These are phyloP conservation scores for Paxillus ammoniavirescens DNA, from an alignment of 768 basidiomycete species.

Conservation along the genomic window DNA sequence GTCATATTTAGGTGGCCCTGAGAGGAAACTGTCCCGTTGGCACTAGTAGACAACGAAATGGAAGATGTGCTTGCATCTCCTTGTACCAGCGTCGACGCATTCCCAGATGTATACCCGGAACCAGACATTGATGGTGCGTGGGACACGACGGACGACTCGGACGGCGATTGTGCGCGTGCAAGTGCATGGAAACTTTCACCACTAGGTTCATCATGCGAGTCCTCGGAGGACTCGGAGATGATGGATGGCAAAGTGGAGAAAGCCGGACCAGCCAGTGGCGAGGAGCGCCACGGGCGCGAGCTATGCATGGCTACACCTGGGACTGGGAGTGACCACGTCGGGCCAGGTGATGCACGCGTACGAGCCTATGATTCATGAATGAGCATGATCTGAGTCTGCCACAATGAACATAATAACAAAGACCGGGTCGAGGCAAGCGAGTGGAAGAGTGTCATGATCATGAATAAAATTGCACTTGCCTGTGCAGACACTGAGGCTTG, in stretches of 20 bases:
- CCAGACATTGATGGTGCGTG: constrained; percentile 8
- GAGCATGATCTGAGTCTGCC: neutral
- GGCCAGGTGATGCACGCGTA: constrained; percentile 7
- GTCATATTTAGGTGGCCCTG: constrained; percentile 11
- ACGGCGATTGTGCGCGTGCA: constrained; percentile 8
- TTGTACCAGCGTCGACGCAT: constrained; percentile 6
- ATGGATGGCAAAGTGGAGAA: constrained; percentile 26
- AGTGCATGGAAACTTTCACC: neutral
- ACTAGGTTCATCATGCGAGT: constrained; percentile 8
- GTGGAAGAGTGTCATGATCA: neutral
- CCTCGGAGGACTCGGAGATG: constrained; percentile 22
- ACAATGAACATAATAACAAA: neutral
- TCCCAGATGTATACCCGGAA: constrained; percentile 12
- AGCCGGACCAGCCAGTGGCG: constrained; percentile 25
- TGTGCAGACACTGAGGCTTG: neutral
- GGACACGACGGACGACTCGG: constrained; percentile 16
- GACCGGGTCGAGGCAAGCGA: neutral
- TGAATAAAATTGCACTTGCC: neutral
- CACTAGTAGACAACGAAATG: constrained; percentile 10
- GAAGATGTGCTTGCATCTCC: constrained; percentile 24
- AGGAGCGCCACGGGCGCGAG: constrained; percentile 30
- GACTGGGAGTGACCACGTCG: constrained; percentile 7
- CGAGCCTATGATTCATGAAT: constrained; percentile 22
- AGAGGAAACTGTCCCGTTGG: constrained; percentile 17
- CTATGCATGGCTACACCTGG: constrained; percentile 2